phyloP scores from a whole-genome alignment of 2,329 filamentous ascomycete species.

The Dothistroma septosporum region DNA sequence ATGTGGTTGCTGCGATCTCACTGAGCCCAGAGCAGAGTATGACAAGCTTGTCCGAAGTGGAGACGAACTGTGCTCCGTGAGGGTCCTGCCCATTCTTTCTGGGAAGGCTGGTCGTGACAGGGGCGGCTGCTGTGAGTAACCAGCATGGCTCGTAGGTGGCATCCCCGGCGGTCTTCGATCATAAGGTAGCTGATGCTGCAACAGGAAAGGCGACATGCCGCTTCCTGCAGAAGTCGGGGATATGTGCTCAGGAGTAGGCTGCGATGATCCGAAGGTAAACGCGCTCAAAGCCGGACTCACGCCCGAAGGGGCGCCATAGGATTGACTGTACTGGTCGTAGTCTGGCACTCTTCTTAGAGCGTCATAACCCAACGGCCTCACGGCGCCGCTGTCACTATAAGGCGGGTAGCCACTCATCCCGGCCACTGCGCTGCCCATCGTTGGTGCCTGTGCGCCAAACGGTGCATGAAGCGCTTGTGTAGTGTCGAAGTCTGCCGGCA shows the following conservation, averaged over 20 bases:
- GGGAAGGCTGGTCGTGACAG: slow-evolving; percentile 44
- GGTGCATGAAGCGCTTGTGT: slow-evolving; percentile 56
- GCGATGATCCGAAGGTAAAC: slow-evolving; percentile 60
- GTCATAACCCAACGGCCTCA: slow-evolving; percentile 66
- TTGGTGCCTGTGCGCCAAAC: slow-evolving; percentile 43
- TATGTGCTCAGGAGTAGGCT: slow-evolving; percentile 46
- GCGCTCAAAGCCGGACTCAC: slow-evolving; percentile 64
- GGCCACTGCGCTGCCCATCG: slow-evolving; percentile 47
- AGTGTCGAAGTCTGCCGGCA: slow-evolving; percentile 59
- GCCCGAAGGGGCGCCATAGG: slow-evolving; percentile 56
- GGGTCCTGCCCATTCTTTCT: slow-evolving; percentile 40
- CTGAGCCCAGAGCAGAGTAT: slow-evolving; percentile 33
- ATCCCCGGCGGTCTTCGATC: slow-evolving; percentile 24
- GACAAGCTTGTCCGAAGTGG: slow-evolving; percentile 47
- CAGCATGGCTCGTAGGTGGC: slow-evolving; percentile 12
- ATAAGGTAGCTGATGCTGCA: slow-evolving; percentile 35
- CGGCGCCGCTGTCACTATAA: slow-evolving; percentile 55
- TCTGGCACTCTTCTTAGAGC: slow-evolving; percentile 59
- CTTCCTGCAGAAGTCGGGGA: slow-evolving; percentile 43
- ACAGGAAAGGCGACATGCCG: slow-evolving; percentile 34
- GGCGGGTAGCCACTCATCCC: slow-evolving; percentile 42
- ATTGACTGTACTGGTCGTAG: slow-evolving; percentile 60
- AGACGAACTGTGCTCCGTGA: slow-evolving; percentile 43
- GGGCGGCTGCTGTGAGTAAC: slow-evolving; percentile 30
- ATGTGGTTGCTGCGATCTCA: slow-evolving; percentile 16